Evolutionary conservation across 1,284 basidiomycete species (phyloP).

Genomic region (Malassezia restricta): DNA sequence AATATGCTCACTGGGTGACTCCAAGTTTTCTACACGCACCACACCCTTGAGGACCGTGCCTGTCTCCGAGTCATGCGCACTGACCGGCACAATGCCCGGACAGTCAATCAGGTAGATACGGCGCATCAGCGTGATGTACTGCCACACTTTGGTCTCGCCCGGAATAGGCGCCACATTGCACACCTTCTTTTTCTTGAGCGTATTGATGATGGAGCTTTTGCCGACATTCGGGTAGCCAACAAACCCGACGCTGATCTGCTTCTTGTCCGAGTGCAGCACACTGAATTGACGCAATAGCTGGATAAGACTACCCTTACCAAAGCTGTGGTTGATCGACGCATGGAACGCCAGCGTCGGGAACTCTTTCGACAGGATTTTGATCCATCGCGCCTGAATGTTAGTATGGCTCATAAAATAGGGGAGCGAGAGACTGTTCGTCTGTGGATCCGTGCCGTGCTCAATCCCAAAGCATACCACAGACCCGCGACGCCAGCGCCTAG

Average conservation of each 20-base stretch:
- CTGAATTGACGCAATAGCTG: slow-evolving; percentile 94
- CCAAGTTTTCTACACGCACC: slow-evolving; percentile 85
- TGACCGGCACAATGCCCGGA: slow-evolving; percentile 91
- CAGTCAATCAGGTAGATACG: slow-evolving; percentile 99
- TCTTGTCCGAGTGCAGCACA: slow-evolving; percentile 93
- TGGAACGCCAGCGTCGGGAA: slow-evolving; percentile 97
- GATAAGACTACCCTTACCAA: slow-evolving; percentile 94
- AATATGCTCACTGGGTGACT: slow-evolving; percentile 87
- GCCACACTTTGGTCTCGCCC: slow-evolving; percentile 99
- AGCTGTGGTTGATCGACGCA: slow-evolving; percentile 96
- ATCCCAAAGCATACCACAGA: background rate
- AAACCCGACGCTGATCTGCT: slow-evolving; percentile 96
- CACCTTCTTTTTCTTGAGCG: slow-evolving; percentile 93
- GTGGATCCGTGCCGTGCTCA: background rate
- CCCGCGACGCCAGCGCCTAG: slow-evolving; percentile 4
- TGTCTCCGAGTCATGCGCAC: slow-evolving; percentile 76
- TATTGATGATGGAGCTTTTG: slow-evolving; percentile 95
- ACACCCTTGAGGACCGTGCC: slow-evolving; percentile 93
- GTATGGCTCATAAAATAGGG: slow-evolving; percentile 22
- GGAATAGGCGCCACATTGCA: slow-evolving; percentile 94
- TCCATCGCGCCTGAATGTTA: slow-evolving; percentile 69
- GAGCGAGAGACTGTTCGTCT: background rate
- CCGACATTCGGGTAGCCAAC: slow-evolving; percentile 98
- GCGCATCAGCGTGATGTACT: slow-evolving; percentile 92
- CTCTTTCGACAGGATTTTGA: slow-evolving; percentile 83